Percentiles rank a stretch among this genome's conserved stretches.
These are phyloP conservation scores for Suillus brevipes DNA, from an alignment of 768 basidiomycete species.

Conservation along the genomic window DNA sequence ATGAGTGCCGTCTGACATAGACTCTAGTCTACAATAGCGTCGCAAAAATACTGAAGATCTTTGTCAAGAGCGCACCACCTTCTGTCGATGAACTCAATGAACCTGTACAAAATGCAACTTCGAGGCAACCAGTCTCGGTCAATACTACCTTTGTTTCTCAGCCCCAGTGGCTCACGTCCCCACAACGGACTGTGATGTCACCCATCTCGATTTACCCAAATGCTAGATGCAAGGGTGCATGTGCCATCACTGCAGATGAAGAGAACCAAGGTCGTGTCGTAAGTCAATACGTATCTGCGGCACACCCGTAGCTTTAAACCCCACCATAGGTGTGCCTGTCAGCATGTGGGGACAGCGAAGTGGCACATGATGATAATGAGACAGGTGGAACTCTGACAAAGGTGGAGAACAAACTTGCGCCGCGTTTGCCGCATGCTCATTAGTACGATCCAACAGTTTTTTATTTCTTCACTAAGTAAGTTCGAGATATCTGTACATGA, in stretches of 20 bases:
- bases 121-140: background rate
- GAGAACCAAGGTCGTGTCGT: constrained; percentile 17
- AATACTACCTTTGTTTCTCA: background rate
- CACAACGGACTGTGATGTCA: background rate
- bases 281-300: background rate
- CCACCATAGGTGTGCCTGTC: constrained; percentile 25
- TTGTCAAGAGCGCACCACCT: background rate
- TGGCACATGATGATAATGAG: constrained; percentile 23
- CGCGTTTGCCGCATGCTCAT: background rate
- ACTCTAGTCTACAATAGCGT: background rate
- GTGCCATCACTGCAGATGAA: constrained; percentile 2
- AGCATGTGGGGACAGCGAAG: constrained; percentile 26
- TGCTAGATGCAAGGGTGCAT: background rate
- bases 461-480: background rate
- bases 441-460: background rate
- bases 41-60: background rate
- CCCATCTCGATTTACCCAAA: background rate
- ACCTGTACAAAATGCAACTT: background rate
- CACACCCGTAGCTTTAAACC: background rate
- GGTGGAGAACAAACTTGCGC: constrained; percentile 14
- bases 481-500: background rate
- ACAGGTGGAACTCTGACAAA: constrained; percentile 25
- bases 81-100: background rate
- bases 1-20: background rate
- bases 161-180: constrained; percentile 1